Percentiles rank a stretch among this genome's conserved stretches.
Conservation (phyloP, 2,329 filamentous ascomycete genomes). For the Teratosphaeria epicoccoides region DNA sequence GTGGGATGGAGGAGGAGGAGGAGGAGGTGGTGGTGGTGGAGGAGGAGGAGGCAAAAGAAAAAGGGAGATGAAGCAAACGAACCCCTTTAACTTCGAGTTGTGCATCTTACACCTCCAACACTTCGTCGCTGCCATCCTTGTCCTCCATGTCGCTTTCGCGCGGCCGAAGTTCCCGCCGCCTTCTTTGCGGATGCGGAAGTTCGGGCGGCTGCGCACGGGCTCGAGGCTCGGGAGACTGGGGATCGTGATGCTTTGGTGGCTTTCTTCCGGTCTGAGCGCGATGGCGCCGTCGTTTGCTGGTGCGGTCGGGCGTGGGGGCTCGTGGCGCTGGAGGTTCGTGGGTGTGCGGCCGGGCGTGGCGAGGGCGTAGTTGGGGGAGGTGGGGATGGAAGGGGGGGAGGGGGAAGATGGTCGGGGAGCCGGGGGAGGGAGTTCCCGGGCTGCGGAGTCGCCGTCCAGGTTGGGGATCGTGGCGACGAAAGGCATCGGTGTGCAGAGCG, state of each 20-base stretch:
- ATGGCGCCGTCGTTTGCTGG: not conserved
- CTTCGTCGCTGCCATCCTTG: constrained; percentile 16
- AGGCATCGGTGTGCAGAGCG: not conserved
- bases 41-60: no score
- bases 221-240: not conserved
- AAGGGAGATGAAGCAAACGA: no score
- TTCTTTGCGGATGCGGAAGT: constrained; percentile 2
- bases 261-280: not conserved
- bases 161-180: constrained; percentile 6
- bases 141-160: constrained; percentile 19
- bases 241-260: not conserved
- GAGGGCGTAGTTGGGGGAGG: not conserved
- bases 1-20: no score
- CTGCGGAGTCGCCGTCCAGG: not conserved
- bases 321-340: not conserved
- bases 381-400: not conserved
- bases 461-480: not conserved
- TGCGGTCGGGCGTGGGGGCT: not conserved
- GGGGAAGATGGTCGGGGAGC: no score
- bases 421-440: not conserved
- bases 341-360: not conserved
- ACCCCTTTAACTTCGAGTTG: constrained; percentile 6
- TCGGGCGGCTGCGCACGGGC: not conserved
- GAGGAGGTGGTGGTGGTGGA: no score
- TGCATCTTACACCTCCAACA: constrained; percentile 21